Evolutionary conservation across 2,329 filamentous ascomycete species (phyloP).

Genomic region (Penicillium crustosum): DNA sequence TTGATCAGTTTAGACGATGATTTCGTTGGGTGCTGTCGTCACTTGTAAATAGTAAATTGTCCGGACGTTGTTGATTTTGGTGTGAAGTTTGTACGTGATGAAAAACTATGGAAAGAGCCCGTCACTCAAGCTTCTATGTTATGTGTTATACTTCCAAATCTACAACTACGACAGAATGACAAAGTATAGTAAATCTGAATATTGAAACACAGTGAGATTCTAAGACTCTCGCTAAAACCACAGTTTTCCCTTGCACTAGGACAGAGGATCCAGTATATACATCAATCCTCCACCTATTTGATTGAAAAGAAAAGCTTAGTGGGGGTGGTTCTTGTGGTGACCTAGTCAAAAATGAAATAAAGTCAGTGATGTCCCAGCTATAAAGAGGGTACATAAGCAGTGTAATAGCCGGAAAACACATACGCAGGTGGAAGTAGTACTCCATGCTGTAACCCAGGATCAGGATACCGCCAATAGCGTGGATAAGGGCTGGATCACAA

Average conservation of each 20-base stretch:
- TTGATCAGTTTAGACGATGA: not conserved
- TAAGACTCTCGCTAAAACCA: slow-evolving; percentile 25
- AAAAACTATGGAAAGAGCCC: slow-evolving; percentile 1
- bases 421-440: slow-evolving; percentile 99
- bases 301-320: slow-evolving; percentile 59
- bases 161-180: slow-evolving; percentile 7
- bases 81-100: not conserved
- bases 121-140: not conserved
- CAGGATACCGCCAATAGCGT: slow-evolving; percentile 76
- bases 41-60: not conserved
- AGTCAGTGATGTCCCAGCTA: not conserved
- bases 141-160: not conserved
- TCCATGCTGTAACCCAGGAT: slow-evolving; percentile 90
- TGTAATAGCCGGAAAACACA: slow-evolving; percentile 44
- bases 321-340: slow-evolving; percentile 99
- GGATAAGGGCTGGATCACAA: slow-evolving; percentile 72
- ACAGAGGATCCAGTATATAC: slow-evolving; percentile 42
- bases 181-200: slow-evolving; percentile 6
- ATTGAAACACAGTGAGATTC: slow-evolving; percentile 26
- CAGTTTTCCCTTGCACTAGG: slow-evolving; percentile 35
- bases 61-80: not conserved
- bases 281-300: slow-evolving; percentile 33
- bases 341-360: slow-evolving; percentile 55
- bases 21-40: not conserved
- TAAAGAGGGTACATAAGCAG: not conserved